A percentile compares a stretch with the other conserved stretches of the same genome.
Evolutionary conservation across 2,329 filamentous ascomycete genomes (phyloP).

Genomic region (Chaetomiaceae sp.): DNA sequence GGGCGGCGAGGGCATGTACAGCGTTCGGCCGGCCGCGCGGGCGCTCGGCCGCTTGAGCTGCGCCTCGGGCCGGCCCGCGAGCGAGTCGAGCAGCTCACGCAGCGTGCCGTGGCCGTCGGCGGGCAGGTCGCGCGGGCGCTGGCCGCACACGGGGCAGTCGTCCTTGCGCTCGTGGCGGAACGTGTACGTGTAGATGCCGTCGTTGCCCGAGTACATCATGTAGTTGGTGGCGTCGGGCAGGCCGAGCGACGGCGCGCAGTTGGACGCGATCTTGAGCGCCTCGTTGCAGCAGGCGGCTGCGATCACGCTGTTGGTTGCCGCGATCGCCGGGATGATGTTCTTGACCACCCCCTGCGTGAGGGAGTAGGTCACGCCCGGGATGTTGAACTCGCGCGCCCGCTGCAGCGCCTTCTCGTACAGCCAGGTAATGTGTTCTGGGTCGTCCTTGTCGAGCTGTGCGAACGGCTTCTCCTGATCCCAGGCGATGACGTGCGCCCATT

Average conservation of each 20-base stretch:
- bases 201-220: conserved; percentile 99
- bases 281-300: conserved; percentile 95
- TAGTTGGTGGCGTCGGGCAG: conserved; percentile 62
- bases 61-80: conserved; percentile 77
- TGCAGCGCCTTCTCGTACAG: conserved; percentile 77
- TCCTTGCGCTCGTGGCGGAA: conserved; percentile 91
- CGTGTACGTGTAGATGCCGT: conserved; percentile 93
- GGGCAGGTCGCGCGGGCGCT: conserved; percentile 64
- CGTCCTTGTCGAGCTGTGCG: conserved; percentile 84
- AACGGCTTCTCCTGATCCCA: conserved; percentile 87
- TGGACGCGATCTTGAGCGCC: conserved; percentile 87
- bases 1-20: conserved; percentile 83
- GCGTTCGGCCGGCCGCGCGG: conserved; percentile 67
- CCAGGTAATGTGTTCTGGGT: conserved; percentile 97
- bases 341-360: conserved; percentile 97
- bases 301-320: conserved; percentile 94
- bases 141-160: conserved; percentile 92
- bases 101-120: conserved; percentile 65
- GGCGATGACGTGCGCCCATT: conserved; percentile 97
- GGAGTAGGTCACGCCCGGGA: conserved; percentile 86
- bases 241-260: conserved; percentile 71
- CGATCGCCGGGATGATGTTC: conserved; percentile 98
- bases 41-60: conserved; percentile 93
- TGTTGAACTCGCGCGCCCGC: conserved; percentile 82
- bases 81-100: conserved; percentile 75